These are phyloP conservation scores for Corymbia maculata DNA, from an alignment of 345 rosid genomes.

Conservation along the genomic window DNA sequence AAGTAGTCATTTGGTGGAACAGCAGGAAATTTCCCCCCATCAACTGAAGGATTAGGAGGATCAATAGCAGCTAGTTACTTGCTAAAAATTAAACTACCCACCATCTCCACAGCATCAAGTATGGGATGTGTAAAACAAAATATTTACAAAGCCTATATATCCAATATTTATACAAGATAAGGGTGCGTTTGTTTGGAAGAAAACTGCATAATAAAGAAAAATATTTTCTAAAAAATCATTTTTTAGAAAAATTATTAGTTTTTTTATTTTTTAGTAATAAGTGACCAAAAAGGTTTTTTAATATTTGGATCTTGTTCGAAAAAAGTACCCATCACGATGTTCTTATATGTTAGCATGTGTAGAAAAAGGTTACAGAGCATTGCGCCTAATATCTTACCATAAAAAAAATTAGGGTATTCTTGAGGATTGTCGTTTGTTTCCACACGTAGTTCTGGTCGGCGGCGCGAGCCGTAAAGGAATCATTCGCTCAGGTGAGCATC, in stretches of 20 bases:
- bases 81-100: neutral
- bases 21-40: neutral
- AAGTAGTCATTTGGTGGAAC: neutral
- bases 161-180: neutral
- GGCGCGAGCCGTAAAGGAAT: no score
- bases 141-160: neutral
- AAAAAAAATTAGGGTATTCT: neutral
- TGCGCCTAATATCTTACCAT: neutral
- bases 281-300: no score
- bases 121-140: neutral
- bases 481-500: no score
- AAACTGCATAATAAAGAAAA: no score
- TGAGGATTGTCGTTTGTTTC: neutral
- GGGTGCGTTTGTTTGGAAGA: no score
- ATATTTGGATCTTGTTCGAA: no score
- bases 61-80: neutral
- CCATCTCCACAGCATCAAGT: neutral
- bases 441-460: neutral
- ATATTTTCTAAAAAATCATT: no score
- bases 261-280: no score
- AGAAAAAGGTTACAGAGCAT: neutral
- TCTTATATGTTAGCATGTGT: neutral
- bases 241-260: no score
- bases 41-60: neutral
- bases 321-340: neutral